phyloP scores from a whole-genome alignment of 768 basidiomycete species.

The Sutorius australiensis region DNA sequence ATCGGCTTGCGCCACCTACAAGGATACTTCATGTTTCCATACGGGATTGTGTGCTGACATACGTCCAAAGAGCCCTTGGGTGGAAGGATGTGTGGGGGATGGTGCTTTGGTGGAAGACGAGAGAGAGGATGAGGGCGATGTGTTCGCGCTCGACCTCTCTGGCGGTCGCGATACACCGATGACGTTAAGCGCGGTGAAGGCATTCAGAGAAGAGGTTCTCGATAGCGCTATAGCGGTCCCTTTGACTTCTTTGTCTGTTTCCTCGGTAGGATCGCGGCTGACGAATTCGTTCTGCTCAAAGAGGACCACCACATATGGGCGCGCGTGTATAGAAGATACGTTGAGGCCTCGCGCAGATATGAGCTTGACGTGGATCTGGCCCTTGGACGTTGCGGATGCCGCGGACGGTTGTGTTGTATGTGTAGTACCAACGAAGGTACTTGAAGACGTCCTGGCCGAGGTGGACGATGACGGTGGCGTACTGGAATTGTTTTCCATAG shows the following conservation, averaged over 20 bases:
- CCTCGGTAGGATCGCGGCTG: constrained; percentile 81
- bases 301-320: constrained; percentile 93
- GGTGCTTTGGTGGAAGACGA: constrained; percentile 37
- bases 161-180: constrained; percentile 49
- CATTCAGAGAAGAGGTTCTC: constrained; percentile 57
- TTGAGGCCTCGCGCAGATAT: constrained; percentile 85
- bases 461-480: constrained; percentile 41
- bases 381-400: constrained; percentile 42
- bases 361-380: constrained; percentile 94
- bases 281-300: constrained; percentile 99
- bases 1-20: constrained; percentile 55
- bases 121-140: constrained; percentile 42
- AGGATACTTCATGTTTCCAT: constrained; percentile 99
- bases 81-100: constrained; percentile 26
- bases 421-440: constrained; percentile 13
- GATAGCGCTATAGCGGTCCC: constrained; percentile 63
- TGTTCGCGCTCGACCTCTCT: constrained; percentile 40
- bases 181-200: constrained; percentile 62
- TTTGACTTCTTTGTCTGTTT: constrained; percentile 85
- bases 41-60: constrained; percentile 83
- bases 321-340: constrained; percentile 58
- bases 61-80: constrained; percentile 56
- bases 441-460: constrained; percentile 34
- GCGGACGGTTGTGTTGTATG: constrained; percentile 27
- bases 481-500: constrained; percentile 36